Evolutionary conservation across 441 rosid species (phyloP), one percentile per base, ranked within the genome.

Genomic region (Codiaeum variegatum): DNA sequence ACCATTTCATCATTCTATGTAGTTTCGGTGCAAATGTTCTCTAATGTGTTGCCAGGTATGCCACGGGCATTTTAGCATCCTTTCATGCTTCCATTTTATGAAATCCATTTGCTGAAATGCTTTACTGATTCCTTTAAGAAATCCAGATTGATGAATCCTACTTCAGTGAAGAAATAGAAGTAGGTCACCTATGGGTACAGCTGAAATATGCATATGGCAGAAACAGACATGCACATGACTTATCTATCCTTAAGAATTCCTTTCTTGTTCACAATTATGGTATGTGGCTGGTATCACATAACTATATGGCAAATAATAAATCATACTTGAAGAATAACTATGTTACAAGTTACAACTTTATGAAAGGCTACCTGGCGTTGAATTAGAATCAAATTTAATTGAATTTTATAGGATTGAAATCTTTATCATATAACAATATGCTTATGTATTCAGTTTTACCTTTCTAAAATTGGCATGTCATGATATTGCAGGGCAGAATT

Each of bases 401-500:
- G 10, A 36, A 5, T 36, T 36, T 36, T 36, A 36, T 36, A 36
- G 1, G 8, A 36, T 36, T 36, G 40, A 36, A 36, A 36, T 36
- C 40, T 36, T 36, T 36, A 3, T 36, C 40, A 0, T 36, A 36
- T 36, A 36, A 36, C 1, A 52, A 68, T 42, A 12, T 42, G 18
- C 18, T 1, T 3, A 10, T 51, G 11, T 18, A n/a, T 46, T 13
- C 51, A 21, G 32, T 44, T 28, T 61, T 51, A 9, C 28, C n/a
- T 5, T 60, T 46, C 63, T 62, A 62, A 62, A 16, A 4, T 13
- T 8, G 59, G 60, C 7, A 31, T 56, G 56, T 59, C 52, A n/a
- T 29, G 42, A 32, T 8, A 34, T 67, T 81, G 74, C 87, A 93
- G 98, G 98, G 79, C 56, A 81, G 75, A 94, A 92, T 77, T 91